phyloP scores from a whole-genome alignment of 495 filamentous ascomycete genomes.

The Lophiotrema nucula region DNA sequence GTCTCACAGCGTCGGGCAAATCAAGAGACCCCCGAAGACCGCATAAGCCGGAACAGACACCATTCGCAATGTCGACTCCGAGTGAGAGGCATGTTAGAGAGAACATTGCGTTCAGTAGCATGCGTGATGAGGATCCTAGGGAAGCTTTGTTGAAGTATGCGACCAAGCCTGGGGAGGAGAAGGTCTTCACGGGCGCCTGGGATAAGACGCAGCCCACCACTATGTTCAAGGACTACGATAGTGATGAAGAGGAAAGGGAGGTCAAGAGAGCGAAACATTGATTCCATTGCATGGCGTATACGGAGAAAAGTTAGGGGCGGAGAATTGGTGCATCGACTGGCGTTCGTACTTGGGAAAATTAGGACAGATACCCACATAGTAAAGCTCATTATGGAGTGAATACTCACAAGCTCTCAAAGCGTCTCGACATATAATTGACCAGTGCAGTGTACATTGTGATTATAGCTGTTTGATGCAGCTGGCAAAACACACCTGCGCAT shows the following conservation, averaged over 20 bases:
- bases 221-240: slow-evolving; percentile 80
- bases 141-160: slow-evolving; percentile 95
- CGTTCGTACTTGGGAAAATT: too few relatives aligned
- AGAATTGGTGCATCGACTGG: too few relatives aligned
- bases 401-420: too few relatives aligned
- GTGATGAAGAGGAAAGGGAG: slow-evolving; percentile 84
- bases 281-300: too few relatives aligned
- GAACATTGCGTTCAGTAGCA: slow-evolving; percentile 83
- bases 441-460: too few relatives aligned
- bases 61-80: slow-evolving; percentile 86
- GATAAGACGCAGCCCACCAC: slow-evolving; percentile 88
- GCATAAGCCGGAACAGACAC: slow-evolving; percentile 78
- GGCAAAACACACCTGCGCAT: too few relatives aligned
- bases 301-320: too few relatives aligned
- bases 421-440: too few relatives aligned
- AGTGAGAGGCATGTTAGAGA: slow-evolving; percentile 86
- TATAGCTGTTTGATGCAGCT: too few relatives aligned
- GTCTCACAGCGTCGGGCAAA: slow-evolving; percentile 75
- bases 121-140: slow-evolving; percentile 95
- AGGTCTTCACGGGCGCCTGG: slow-evolving; percentile 91
- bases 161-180: slow-evolving; percentile 88
- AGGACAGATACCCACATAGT: too few relatives aligned
- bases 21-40: slow-evolving; percentile 77
- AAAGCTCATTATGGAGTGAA: too few relatives aligned
- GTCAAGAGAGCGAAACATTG: slow-evolving; percentile 21